Conservation (phyloP, 164 flowering plant genomes). For the Saururus chinensis region DNA sequence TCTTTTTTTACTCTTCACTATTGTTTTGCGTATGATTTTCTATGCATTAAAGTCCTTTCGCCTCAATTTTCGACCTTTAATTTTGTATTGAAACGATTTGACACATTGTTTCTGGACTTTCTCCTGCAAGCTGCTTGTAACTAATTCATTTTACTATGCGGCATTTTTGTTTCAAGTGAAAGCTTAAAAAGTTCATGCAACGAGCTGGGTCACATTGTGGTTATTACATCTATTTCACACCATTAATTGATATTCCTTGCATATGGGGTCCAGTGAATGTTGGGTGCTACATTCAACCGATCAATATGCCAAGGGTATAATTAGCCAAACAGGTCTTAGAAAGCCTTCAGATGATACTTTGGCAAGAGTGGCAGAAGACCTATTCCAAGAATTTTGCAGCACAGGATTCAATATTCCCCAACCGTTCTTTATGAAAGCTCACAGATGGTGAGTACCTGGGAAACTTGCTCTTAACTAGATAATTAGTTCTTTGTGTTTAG, state of each 20-base stretch:
- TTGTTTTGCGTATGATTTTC: no score
- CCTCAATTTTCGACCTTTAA: no score
- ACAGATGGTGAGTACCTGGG: constrained; percentile 58
- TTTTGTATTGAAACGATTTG: neutral
- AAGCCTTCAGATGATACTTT: constrained; percentile 47
- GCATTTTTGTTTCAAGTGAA: no score
- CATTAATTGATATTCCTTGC: neutral
- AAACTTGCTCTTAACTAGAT: neutral
- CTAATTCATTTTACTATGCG: no score
- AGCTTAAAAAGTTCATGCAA: neutral
- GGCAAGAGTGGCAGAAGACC: constrained; percentile 57
- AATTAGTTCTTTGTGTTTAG: neutral
- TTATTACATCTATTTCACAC: neutral
- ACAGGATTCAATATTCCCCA: constrained; percentile 33
- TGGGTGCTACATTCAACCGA: constrained; percentile 1
- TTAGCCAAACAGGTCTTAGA: constrained; percentile 41
- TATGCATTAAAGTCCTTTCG: no score
- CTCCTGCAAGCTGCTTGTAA: no score
- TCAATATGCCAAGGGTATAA: neutral
- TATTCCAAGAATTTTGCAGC: constrained; percentile 47
- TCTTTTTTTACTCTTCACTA: no score
- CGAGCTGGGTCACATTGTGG: neutral
- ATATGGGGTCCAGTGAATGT: neutral
- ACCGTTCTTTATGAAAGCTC: constrained; percentile 75
- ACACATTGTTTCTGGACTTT: neutral